These are phyloP conservation scores for Phialophora chinensis DNA, from an alignment of 2,329 filamentous ascomycete species.

Conservation along the genomic window DNA sequence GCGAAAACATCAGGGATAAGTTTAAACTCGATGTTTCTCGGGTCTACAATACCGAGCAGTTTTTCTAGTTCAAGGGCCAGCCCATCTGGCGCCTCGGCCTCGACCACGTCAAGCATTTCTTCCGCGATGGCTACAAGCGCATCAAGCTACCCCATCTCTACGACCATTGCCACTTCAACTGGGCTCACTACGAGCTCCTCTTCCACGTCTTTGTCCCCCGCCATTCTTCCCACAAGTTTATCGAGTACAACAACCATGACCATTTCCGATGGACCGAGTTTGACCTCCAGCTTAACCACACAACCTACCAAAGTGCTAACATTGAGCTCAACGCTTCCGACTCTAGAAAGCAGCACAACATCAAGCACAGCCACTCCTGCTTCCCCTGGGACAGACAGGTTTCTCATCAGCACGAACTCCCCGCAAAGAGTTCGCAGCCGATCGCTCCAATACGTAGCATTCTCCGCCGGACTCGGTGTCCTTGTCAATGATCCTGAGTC, in stretches of 20 bases:
- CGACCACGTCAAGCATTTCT: neutral
- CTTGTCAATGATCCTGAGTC: conserved; percentile 18
- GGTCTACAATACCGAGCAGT: neutral
- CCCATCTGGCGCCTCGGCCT: neutral
- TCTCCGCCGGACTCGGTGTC: conserved; percentile 24
- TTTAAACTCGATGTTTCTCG: neutral
- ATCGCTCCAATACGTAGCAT: conserved; percentile 30
- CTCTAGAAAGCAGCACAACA: neutral
- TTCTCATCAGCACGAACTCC: conserved; percentile 20
- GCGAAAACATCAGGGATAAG: neutral
- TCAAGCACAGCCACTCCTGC: neutral
- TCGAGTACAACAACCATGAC: neutral
- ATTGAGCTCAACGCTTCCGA: neutral
- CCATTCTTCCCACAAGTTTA: neutral
- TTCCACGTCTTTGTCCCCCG: neutral
- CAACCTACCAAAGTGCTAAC: neutral
- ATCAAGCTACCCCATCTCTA: neutral
- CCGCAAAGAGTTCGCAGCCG: conserved; percentile 29
- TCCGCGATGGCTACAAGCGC: neutral
- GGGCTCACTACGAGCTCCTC: neutral
- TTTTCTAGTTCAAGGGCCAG: neutral
- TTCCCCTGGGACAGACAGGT: conserved; percentile 7
- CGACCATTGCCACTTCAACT: neutral
- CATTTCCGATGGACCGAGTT: neutral
- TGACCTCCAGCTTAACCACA: neutral